A percentile compares a stretch with the other conserved stretches of the same genome.
Conservation (phyloP, 192 early-diverging fungal genomes). For the Umbelopsis vinacea region DNA sequence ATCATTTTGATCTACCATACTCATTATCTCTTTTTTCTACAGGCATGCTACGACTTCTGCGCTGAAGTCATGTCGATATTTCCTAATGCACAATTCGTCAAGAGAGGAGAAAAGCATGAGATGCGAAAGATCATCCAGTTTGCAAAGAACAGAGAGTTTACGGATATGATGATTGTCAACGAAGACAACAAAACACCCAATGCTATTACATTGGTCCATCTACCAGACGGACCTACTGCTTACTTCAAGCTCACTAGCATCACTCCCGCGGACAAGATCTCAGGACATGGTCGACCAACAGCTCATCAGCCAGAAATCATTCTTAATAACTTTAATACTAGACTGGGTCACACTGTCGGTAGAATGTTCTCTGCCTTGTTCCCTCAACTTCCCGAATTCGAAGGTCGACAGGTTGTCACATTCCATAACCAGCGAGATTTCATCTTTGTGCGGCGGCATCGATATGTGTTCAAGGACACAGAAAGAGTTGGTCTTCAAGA, state of each 20-base stretch:
- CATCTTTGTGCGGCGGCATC: slow-evolving; percentile 97
- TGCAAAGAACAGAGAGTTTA: slow-evolving; percentile 87
- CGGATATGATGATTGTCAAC: slow-evolving; percentile 92
- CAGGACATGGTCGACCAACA: slow-evolving; percentile 71
- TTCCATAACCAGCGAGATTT: slow-evolving; percentile 99
- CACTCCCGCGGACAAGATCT: slow-evolving; percentile 77
- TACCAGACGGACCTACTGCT: slow-evolving; percentile 96
- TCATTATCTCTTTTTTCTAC: not conserved
- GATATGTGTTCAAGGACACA: slow-evolving; percentile 85
- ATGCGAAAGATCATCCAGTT: slow-evolving; percentile 91
- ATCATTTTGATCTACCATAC: not conserved
- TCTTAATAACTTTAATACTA: slow-evolving; percentile 96
- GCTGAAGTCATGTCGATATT: slow-evolving; percentile 90
- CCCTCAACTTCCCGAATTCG: slow-evolving; percentile 96
- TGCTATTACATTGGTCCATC: slow-evolving; percentile 89
- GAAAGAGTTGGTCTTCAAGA: slow-evolving; percentile 91
- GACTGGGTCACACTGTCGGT: slow-evolving; percentile 95
- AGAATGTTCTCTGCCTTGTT: slow-evolving; percentile 95
- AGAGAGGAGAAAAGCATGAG: slow-evolving; percentile 85
- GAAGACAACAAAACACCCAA: slow-evolving; percentile 93
- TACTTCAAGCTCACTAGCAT: slow-evolving; percentile 92
- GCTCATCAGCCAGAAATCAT: slow-evolving; percentile 94
- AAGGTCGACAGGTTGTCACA: slow-evolving; percentile 91
- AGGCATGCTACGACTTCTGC: slow-evolving; percentile 81
- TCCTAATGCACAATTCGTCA: slow-evolving; percentile 88